Evolutionary conservation across 495 filamentous ascomycete species (phyloP), one percentile per base, ranked within the genome.

Genomic region (Penicillium bialowiezense): DNA sequence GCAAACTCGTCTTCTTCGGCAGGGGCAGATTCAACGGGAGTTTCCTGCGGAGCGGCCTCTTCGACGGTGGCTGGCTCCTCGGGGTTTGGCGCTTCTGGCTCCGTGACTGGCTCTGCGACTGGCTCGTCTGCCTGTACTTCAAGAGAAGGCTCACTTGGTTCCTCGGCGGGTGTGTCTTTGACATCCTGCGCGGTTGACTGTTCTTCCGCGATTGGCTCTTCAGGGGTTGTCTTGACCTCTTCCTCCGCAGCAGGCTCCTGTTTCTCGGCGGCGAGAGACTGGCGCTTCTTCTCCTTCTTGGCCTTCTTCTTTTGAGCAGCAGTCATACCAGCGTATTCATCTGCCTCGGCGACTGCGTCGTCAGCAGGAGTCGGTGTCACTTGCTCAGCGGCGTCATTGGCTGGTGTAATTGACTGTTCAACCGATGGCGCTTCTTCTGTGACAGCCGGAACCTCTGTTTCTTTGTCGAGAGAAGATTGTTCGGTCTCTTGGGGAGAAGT

Each of bases 211-310:
- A 8, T 3, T 26, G 3, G 23, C 8, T 26, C 23, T 8, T 26
- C 23, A 26, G 23, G 8, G 8, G 23, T 3, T 26, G 20, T 7
- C 21, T 13, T 28, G 15, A 21, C 21, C 14, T 28, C 44, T 5
- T 47, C 44, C 17, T 38, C 14, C 3, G 23, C 4, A 26, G 23
- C 8, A 4, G 23, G 23, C 23, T 26, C 23, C n/a, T n/a, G n/a
- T n/a, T n/a, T n/a, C 3, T 51, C 34, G 1, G 10, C 29, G 24
- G 36, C 24, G 24, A 43, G 21, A 5, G 49, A 39, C 29, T 50
- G 43, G 14, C 29, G 48, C 43, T 52, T 44, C 44, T 62, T 54
- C 14, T 55, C 48, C 28, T 40, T 48, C 45, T 48, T 48, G 35
- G 45, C 45, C 35, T 48, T 48, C 5, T 13, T 26, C 35, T 40